phyloP scores from a whole-genome alignment of 176 grass and related monocot genomes.

The Dendrocalamus sinicus region DNA sequence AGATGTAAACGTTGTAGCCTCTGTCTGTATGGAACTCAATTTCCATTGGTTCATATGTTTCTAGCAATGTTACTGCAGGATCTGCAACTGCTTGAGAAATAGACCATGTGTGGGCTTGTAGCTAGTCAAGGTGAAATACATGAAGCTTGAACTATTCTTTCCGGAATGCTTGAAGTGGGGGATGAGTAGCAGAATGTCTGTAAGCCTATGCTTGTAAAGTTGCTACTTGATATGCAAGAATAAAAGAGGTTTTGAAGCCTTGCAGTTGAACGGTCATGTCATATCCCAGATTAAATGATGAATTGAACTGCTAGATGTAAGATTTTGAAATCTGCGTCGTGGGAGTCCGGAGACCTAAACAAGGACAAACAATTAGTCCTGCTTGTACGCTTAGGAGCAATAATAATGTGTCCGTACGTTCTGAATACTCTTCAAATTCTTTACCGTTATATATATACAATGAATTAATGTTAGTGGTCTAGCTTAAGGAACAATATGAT shows the following conservation, averaged over 20 bases:
- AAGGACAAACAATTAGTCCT: not conserved
- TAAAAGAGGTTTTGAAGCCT: not conserved
- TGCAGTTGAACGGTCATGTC: not conserved
- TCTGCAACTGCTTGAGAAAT: conserved; percentile 14
- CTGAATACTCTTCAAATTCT: not conserved
- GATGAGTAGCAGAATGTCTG: not conserved
- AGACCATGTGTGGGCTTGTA: not conserved
- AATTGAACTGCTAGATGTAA: not conserved
- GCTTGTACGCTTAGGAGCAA: not conserved
- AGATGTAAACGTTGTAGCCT: conserved; percentile 36
- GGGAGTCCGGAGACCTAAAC: not conserved
- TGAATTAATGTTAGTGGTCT: not conserved
- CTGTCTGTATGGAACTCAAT: not conserved
- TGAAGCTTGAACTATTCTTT: not conserved
- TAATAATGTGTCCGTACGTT: not conserved
- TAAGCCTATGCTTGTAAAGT: not conserved
- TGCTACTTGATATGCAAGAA: not conserved
- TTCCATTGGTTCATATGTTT: conserved; percentile 8
- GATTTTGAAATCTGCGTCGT: not conserved
- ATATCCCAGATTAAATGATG: not conserved
- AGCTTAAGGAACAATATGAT: not conserved
- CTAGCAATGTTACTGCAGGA: not conserved
- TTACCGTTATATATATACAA: not conserved
- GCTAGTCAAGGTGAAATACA: conserved; percentile 13
- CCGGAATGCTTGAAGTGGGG: not conserved